Evolutionary conservation across 1,284 basidiomycete genomes (phyloP).

Genomic region (Apiotrichum veenhuisii): DNA sequence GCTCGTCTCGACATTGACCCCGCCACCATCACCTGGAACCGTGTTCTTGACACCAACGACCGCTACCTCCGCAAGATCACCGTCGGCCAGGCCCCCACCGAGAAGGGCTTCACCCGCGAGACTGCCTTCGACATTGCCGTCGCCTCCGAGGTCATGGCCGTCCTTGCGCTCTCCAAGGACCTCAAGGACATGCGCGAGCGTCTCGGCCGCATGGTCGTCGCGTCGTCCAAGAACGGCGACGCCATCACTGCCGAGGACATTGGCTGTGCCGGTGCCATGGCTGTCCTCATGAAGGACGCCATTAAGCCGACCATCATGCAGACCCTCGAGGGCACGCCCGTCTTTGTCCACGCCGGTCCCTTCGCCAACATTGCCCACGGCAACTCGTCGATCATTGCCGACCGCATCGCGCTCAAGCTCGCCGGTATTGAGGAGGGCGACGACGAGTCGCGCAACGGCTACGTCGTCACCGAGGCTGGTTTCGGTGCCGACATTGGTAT

Average conservation of each 20-base stretch:
- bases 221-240: constrained; percentile 86
- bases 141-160: constrained; percentile 97
- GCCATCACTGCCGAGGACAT: constrained; percentile 96
- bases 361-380: constrained; percentile 99
- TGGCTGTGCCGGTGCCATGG: constrained; percentile 90
- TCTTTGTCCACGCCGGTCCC: constrained; percentile 97
- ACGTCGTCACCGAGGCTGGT: constrained; percentile 96
- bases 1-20: constrained; percentile 89
- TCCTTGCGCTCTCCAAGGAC: constrained; percentile 84
- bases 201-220: constrained; percentile 85
- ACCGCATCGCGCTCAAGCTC: constrained; percentile 92
- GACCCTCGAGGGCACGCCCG: constrained; percentile 95
- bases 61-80: constrained; percentile 94
- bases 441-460: constrained; percentile 72
- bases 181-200: constrained; percentile 79
- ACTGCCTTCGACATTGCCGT: constrained; percentile 97
- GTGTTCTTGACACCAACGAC: constrained; percentile 95
- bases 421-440: constrained; percentile 95
- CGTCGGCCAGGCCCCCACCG: constrained; percentile 82
- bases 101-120: constrained; percentile 82
- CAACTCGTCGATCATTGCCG: constrained; percentile 96
- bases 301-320: constrained; percentile 99
- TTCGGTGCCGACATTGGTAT: constrained; percentile 99
- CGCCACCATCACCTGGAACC: constrained; percentile 94
- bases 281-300: constrained; percentile 97